A percentile compares a stretch with the other conserved stretches of the same genome.
Evolutionary conservation across 1,139 yeast genomes (phyloP).

Genomic region (Yamadazyma triangularis): DNA sequence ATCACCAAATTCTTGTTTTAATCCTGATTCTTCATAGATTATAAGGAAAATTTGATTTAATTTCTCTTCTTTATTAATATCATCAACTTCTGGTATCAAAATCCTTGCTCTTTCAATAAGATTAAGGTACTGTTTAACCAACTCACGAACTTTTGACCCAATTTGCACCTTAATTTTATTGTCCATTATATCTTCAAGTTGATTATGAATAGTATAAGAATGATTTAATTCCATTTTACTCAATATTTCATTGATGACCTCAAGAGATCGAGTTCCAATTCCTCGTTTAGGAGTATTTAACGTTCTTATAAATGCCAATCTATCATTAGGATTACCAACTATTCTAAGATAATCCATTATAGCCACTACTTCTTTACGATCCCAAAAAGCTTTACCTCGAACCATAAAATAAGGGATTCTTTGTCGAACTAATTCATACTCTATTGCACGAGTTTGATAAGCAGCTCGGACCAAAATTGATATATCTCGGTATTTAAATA

Average conservation of each 20-base stretch:
- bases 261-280: conserved; percentile 58
- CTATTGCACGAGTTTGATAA: conserved; percentile 54
- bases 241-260: conserved; percentile 19
- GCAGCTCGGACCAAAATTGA: conserved; percentile 69
- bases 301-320: conserved; percentile 54
- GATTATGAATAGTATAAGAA: conserved; percentile 2
- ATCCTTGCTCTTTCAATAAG: conserved; percentile 26
- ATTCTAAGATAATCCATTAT: conserved; percentile 63
- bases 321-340: conserved; percentile 53
- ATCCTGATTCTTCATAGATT: conserved; percentile 25
- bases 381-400: conserved; percentile 79
- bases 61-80: conserved; percentile 4
- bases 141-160: conserved; percentile 5
- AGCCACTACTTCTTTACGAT: conserved; percentile 60
- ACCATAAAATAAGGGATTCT: conserved; percentile 63
- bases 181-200: not conserved
- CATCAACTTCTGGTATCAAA: conserved; percentile 5
- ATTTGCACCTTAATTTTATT: conserved; percentile 1
- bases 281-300: conserved; percentile 64
- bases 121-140: conserved; percentile 22
- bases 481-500: conserved; percentile 50
- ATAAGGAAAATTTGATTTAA: conserved; percentile 19
- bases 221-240: conserved; percentile 2
- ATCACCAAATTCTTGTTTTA: conserved; percentile 26
- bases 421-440: conserved; percentile 50